Conservation (phyloP, 2,329 filamentous ascomycete species). For the Fonsecaea pedrosoi region DNA sequence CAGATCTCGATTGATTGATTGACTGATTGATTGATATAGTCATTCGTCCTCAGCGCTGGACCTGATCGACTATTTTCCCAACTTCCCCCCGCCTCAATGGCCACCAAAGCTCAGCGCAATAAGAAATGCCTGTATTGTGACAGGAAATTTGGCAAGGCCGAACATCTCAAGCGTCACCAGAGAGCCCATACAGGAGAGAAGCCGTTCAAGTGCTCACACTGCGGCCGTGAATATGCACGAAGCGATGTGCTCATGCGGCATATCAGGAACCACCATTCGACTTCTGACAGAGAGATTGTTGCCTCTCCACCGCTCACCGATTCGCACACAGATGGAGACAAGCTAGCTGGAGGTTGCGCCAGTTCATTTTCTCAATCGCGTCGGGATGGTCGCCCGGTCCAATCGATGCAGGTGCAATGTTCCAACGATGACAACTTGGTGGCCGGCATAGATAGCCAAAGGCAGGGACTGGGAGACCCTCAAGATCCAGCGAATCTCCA, state of each 20-base stretch:
- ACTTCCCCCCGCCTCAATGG: background rate
- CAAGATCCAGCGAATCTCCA: background rate
- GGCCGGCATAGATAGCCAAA: background rate
- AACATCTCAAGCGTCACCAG: constrained; percentile 51
- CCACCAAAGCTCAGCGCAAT: constrained; percentile 12
- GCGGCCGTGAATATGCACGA: constrained; percentile 71
- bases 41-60: too few species aligned
- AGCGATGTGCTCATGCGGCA: constrained; percentile 24
- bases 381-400: background rate
- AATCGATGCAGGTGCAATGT: constrained; percentile 9
- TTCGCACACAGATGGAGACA: background rate
- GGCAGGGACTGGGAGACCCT: too few species aligned
- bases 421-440: background rate
- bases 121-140: constrained; percentile 26
- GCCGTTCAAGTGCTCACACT: constrained; percentile 95
- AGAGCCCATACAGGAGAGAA: constrained; percentile 87
- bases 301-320: background rate
- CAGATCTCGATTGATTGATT: too few species aligned
- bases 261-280: constrained; percentile 22
- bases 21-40: too few species aligned
- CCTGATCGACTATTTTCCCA: too few species aligned
- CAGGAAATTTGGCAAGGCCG: constrained; percentile 31
- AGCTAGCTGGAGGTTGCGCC: background rate
- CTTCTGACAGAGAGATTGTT: background rate
- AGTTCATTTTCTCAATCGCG: background rate